Evolutionary conservation across 2,329 filamentous ascomycete species (phyloP).

Genomic region (Mycogone perniciosa): DNA sequence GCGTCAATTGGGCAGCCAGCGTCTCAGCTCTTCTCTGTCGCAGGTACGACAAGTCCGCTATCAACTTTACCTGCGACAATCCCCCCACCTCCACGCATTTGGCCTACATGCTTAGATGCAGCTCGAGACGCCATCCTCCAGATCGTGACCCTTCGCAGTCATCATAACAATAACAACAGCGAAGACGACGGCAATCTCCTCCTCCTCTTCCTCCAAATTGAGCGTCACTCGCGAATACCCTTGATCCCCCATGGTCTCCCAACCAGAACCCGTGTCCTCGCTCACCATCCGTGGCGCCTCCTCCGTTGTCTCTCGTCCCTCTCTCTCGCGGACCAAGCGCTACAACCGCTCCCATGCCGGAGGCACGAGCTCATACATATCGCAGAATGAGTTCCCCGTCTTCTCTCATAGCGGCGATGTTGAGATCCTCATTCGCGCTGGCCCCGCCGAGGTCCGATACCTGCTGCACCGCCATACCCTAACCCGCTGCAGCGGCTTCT

Average conservation of each 20-base stretch:
- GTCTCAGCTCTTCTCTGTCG: background rate
- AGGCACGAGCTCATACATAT: conserved; percentile 55
- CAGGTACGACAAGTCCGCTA: background rate
- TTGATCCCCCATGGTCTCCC: conserved; percentile 52
- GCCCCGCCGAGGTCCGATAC: conserved; percentile 65
- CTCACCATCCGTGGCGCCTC: conserved; percentile 49
- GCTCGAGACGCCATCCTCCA: conserved; percentile 5
- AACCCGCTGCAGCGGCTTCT: conserved; percentile 87
- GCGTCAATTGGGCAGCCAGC: background rate
- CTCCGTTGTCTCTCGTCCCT: conserved; percentile 58
- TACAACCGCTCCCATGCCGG: conserved; percentile 79
- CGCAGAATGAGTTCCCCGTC: conserved; percentile 87
- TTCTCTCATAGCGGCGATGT: conserved; percentile 90
- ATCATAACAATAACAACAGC: background rate
- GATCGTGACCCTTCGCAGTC: background rate
- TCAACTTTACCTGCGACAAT: background rate
- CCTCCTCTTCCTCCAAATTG: conserved; percentile 1
- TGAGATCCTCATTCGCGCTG: conserved; percentile 70
- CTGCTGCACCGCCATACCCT: conserved; percentile 82
- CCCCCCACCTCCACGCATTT: conserved; percentile 8
- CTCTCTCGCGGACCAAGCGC: conserved; percentile 55
- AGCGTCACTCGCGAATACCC: conserved; percentile 3
- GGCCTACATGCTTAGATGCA: background rate
- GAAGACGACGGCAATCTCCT: background rate
- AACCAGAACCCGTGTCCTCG: conserved; percentile 47